phyloP scores from a whole-genome alignment of 305 asterid genomes.

The Withania somnifera region DNA sequence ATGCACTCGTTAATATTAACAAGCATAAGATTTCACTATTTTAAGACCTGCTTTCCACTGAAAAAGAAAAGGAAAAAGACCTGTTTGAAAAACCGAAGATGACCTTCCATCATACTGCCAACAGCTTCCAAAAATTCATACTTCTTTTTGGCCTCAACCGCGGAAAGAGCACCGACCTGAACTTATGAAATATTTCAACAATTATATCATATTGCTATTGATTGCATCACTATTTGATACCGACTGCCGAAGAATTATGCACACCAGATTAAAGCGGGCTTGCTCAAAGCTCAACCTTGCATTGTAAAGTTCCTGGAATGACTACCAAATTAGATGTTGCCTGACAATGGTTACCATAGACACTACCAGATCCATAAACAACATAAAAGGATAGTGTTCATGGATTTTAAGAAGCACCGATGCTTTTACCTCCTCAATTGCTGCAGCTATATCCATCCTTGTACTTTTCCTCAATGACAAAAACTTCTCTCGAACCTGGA shows the following conservation, averaged over 20 bases:
- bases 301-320: constrained; percentile 96
- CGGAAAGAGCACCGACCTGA: constrained; percentile 79
- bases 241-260: constrained; percentile 10
- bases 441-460: constrained; percentile 63
- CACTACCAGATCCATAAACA: constrained; percentile 35
- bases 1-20: constrained; percentile 1
- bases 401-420: constrained; percentile 9
- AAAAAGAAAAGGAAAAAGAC: constrained; percentile 18
- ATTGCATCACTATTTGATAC: neutral
- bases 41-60: constrained; percentile 37
- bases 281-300: constrained; percentile 82
- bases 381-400: constrained; percentile 9
- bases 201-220: neutral
- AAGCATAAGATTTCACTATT: neutral
- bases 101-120: constrained; percentile 81
- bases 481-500: constrained; percentile 89
- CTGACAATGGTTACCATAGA: constrained; percentile 51
- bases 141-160: constrained; percentile 88
- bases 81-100: constrained; percentile 81
- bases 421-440: constrained; percentile 76
- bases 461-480: constrained; percentile 80
- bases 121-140: constrained; percentile 84
- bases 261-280: constrained; percentile 88
- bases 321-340: constrained; percentile 81
- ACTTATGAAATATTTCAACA: constrained; percentile 5